phyloP scores from a whole-genome alignment of 352 stramenopile species.

The Globisporangium mamillatum region DNA sequence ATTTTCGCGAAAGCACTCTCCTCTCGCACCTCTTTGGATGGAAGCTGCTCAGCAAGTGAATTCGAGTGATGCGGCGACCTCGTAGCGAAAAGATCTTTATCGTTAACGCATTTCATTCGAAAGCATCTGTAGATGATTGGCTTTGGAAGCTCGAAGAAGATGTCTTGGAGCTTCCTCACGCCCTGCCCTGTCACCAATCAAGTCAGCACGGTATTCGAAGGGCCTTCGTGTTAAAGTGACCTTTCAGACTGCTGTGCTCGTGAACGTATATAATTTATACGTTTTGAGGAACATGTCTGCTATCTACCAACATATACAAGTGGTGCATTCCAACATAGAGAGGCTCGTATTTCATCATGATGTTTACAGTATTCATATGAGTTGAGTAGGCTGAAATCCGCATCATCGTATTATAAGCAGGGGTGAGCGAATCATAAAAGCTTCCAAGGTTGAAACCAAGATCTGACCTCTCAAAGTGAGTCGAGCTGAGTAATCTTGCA shows the following conservation, averaged over 20 bases:
- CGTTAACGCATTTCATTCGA: background rate
- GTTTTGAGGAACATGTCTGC: background rate
- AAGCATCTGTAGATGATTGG: background rate
- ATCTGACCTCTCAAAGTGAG: background rate
- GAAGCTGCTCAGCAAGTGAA: too few relatives aligned
- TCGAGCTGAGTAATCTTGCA: background rate
- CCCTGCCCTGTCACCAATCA: background rate
- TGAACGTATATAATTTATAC: background rate
- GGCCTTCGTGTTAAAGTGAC: background rate
- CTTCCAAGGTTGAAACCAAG: too few relatives aligned
- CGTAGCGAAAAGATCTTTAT: too few relatives aligned
- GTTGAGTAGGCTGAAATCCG: background rate
- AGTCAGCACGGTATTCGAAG: background rate
- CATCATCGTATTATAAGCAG: too few relatives aligned
- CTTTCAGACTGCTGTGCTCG: background rate
- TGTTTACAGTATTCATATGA: background rate
- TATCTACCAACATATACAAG: background rate
- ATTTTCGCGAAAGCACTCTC: too few relatives aligned
- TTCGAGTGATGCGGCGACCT: too few relatives aligned
- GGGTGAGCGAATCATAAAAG: too few relatives aligned
- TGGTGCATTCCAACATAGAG: background rate
- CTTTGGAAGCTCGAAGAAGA: background rate
- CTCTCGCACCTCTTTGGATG: too few relatives aligned
- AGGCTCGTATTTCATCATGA: background rate
- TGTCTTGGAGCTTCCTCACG: too few relatives aligned